Percentiles rank a stretch among this genome's conserved stretches.
These are phyloP conservation scores for Ilex aquifolium DNA, from an alignment of 257 asterid genomes.

Conservation along the genomic window DNA sequence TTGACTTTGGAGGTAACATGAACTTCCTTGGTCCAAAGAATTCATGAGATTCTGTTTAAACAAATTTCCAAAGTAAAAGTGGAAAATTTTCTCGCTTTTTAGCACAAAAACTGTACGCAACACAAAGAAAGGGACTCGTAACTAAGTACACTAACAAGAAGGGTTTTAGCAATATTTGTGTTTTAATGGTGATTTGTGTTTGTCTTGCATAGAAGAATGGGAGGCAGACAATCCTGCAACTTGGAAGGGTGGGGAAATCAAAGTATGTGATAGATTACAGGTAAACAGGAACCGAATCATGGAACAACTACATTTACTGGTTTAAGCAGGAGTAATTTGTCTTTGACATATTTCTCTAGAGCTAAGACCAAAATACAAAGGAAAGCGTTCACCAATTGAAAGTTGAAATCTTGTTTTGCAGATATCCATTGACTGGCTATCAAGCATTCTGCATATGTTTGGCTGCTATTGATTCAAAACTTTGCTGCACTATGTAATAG, in stretches of 20 bases:
- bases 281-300: constrained; percentile 18
- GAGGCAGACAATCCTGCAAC: constrained; percentile 84
- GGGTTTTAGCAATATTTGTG: neutral
- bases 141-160: neutral
- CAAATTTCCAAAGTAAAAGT: no score
- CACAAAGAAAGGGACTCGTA: neutral
- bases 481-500: constrained; percentile 74
- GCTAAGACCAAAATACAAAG: no score
- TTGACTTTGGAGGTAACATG: constrained; percentile 64
- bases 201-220: constrained; percentile 51
- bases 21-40: no score
- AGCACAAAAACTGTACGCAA: neutral
- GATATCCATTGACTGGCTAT: constrained; percentile 88
- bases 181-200: neutral
- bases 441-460: constrained; percentile 90
- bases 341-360: no score
- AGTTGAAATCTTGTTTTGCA: constrained; percentile 22
- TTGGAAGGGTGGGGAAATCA: constrained; percentile 78
- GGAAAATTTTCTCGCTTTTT: no score
- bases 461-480: constrained; percentile 86
- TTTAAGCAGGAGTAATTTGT: no score
- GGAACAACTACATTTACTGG: no score
- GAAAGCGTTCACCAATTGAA: no score
- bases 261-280: constrained; percentile 92
- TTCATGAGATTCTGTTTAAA: no score